Base-by-base conservation (phyloP, 805 yeast genomes). In the Wickerhamomyces canadensis region DNA sequence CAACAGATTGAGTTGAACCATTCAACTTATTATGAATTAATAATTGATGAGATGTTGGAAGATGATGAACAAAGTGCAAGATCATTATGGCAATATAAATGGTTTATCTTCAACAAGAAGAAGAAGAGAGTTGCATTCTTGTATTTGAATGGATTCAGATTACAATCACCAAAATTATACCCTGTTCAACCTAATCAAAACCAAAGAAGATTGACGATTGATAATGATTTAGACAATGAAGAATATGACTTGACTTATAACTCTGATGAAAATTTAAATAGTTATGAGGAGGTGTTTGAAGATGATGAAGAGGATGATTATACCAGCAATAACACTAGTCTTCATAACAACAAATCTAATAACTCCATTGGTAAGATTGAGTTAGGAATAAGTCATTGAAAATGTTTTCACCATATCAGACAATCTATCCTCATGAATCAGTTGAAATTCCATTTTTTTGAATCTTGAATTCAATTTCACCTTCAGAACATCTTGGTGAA, bases 81-180 rank as follows among this genome's bases (percentile, higher is more conserved):
- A 13, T 50, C 51, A 15, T 51, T 66, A n/a, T 66, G 71, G 71
- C 60, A 62, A 28, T 50, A 80, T 55, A 85, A 86, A 73, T 91
- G 94, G 82, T 93, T 93, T 58, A 77, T 91, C 31, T 88, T 84
- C 63, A 93, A 88, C 64, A 91, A 87, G 62, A 83, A 85, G 54
- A 76, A 84, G 63, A 91, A 91, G 63, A 75, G 98, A 45, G 98
- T 93, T 3, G 87, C 95, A 2, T 91, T 83, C 57, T 58, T 93
- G 14, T 84, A 85, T 49, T 64, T 93, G 44, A 78, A 78, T 38
- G 80, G 82, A 37, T 55, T 55, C 52, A 54, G 74, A 43, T 54
- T 63, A 19, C 54, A 62, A 27, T 51, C 65, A 28, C 56, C 67
- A 28, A 64, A 67, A 37, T 55, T 67, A 33, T 61, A 69, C 32